Conservation (phyloP, 345 rosid genomes). For the Citrus cavaleriei region DNA sequence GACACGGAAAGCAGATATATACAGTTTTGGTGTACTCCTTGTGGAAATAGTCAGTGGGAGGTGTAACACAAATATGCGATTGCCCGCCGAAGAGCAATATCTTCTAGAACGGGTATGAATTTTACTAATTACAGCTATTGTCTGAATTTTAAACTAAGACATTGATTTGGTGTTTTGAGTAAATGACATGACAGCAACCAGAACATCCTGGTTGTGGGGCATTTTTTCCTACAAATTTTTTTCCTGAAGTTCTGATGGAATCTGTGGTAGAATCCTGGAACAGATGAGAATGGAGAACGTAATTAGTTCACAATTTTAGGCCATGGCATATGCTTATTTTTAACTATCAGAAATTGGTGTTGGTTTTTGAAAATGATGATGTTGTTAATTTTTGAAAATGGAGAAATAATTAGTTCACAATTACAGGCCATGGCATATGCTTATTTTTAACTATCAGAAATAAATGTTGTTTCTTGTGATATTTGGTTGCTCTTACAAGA, state of each 20-base stretch:
- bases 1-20: constrained; percentile 90
- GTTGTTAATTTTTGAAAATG: background rate
- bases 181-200: background rate
- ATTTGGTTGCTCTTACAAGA: background rate
- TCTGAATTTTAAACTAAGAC: background rate
- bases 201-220: background rate
- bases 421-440: background rate
- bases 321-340: background rate
- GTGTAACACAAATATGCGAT: constrained; percentile 68
- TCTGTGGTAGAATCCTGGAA: background rate
- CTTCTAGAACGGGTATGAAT: constrained; percentile 78
- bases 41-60: constrained; percentile 89
- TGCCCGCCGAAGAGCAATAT: constrained; percentile 74
- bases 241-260: background rate
- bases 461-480: background rate
- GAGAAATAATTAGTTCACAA: background rate
- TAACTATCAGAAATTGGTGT: background rate
- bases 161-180: background rate
- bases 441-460: background rate
- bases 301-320: background rate
- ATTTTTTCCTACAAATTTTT: background rate
- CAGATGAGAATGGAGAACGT: background rate
- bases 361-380: background rate
- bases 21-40: constrained; percentile 88
- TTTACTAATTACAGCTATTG: background rate